Conservation (phyloP, 768 basidiomycete genomes). For the Lactarius quietus region DNA sequence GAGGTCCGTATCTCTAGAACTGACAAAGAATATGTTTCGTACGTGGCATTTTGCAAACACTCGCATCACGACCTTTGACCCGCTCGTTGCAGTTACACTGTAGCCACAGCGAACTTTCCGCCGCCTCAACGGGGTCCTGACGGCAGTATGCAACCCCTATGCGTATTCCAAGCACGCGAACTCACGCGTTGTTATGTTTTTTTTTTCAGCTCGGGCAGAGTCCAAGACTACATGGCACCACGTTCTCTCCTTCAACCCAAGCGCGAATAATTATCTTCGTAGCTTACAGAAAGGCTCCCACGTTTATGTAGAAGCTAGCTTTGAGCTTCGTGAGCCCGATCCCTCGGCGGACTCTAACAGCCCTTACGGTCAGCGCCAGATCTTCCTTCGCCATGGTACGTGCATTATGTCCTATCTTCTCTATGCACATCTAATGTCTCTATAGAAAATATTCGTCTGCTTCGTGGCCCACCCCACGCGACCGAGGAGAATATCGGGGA, state of each 20-base stretch:
- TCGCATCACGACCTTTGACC: background rate
- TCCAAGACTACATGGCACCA: slow-evolving; percentile 69
- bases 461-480: slow-evolving; percentile 30
- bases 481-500: slow-evolving; percentile 28
- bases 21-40: slow-evolving; percentile 79
- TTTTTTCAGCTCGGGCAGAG: slow-evolving; percentile 47
- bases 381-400: slow-evolving; percentile 78
- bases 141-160: slow-evolving; percentile 45
- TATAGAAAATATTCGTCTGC: slow-evolving; percentile 53
- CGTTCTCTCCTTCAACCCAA: slow-evolving; percentile 66
- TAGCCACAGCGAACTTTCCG: slow-evolving; percentile 67
- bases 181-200: background rate
- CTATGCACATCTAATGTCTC: background rate
- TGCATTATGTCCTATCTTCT: slow-evolving; percentile 3
- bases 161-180: background rate
- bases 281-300: slow-evolving; percentile 64
- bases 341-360: slow-evolving; percentile 60
- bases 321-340: slow-evolving; percentile 72
- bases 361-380: slow-evolving; percentile 72
- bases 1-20: slow-evolving; percentile 63
- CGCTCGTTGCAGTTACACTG: slow-evolving; percentile 53
- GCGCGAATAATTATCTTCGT: slow-evolving; percentile 58
- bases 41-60: slow-evolving; percentile 32
- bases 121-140: slow-evolving; percentile 55
- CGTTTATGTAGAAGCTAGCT: slow-evolving; percentile 80